phyloP scores from a whole-genome alignment of 257 asterid species.

The Paraleonurus japonicus region DNA sequence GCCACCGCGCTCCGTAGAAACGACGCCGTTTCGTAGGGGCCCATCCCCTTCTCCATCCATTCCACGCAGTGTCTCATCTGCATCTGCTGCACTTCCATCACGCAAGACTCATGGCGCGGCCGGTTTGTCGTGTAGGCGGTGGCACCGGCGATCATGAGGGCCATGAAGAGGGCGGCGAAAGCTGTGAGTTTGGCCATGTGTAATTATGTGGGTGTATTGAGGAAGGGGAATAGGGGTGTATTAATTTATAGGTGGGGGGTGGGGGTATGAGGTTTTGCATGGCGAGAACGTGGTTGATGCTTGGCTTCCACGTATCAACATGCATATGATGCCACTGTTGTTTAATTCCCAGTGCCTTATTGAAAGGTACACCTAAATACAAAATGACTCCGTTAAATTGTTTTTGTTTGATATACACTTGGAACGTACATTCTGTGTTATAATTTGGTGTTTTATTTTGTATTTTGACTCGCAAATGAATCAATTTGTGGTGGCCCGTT shows the following conservation, averaged over 20 bases:
- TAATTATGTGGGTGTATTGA: background rate
- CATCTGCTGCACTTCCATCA: background rate
- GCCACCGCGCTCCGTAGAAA: slow-evolving; percentile 21
- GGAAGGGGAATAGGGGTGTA: background rate
- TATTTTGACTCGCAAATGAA: too few relatives aligned
- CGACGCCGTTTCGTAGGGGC: background rate
- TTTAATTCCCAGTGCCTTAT: background rate
- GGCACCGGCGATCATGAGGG: slow-evolving; percentile 24
- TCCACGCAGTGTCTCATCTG: slow-evolving; percentile 13
- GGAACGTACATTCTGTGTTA: too few relatives aligned
- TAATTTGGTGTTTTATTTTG: too few relatives aligned
- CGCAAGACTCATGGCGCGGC: background rate
- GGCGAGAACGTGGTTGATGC: background rate
- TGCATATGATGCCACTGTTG: background rate
- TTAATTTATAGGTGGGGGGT: background rate
- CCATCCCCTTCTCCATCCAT: background rate
- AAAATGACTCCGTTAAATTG: background rate
- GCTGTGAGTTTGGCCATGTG: slow-evolving; percentile 26
- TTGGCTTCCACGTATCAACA: background rate
- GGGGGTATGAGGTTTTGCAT: background rate
- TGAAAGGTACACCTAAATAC: background rate
- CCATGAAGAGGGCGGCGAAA: slow-evolving; percentile 22
- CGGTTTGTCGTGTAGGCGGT: slow-evolving; percentile 18
- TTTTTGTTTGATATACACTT: too few relatives aligned
- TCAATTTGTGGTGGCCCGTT: too few relatives aligned